Percentiles rank a stretch among this genome's conserved stretches.
Evolutionary conservation across 768 basidiomycete genomes (phyloP).

Genomic region (Xerocomellus dryophilus): DNA sequence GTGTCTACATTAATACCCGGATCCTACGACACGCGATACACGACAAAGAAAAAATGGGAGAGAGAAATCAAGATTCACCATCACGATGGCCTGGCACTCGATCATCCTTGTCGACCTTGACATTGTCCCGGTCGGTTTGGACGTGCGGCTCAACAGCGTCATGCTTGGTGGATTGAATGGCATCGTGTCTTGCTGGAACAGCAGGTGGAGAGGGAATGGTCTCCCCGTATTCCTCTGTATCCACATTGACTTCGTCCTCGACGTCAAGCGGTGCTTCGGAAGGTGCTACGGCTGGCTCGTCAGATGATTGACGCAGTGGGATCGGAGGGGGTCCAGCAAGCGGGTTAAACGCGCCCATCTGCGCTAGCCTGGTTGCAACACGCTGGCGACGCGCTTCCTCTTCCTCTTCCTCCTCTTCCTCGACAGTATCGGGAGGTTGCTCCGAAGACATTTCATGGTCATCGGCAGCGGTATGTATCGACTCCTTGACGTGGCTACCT

Average conservation of each 20-base stretch:
- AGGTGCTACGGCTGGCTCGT: conserved; percentile 1
- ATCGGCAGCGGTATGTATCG: neutral
- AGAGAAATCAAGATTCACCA: conserved; percentile 44
- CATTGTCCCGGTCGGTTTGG: conserved; percentile 15
- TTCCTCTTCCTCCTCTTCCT: conserved; percentile 37
- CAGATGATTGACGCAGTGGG: conserved; percentile 17
- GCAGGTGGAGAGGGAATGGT: conserved; percentile 17
- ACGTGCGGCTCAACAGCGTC: conserved; percentile 16
- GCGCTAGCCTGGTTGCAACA: conserved; percentile 57
- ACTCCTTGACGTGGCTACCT: neutral
- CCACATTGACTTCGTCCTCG: conserved; percentile 25
- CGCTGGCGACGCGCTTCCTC: conserved; percentile 53
- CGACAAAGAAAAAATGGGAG: conserved; percentile 17
- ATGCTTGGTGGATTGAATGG: conserved; percentile 13
- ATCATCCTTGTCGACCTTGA: conserved; percentile 13
- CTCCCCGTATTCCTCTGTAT: conserved; percentile 25
- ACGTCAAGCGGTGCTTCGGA: conserved; percentile 12
- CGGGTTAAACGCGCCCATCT: conserved; percentile 62
- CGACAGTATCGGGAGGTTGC: neutral
- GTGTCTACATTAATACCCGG: conserved; percentile 32
- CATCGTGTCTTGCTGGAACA: conserved; percentile 23
- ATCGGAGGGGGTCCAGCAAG: conserved; percentile 39
- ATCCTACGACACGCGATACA: conserved; percentile 21
- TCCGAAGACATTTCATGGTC: conserved; percentile 6
- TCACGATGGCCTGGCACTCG: conserved; percentile 25